These are phyloP conservation scores for Candida ascalaphidarum DNA, from an alignment of 805 yeast species.

Conservation along the genomic window DNA sequence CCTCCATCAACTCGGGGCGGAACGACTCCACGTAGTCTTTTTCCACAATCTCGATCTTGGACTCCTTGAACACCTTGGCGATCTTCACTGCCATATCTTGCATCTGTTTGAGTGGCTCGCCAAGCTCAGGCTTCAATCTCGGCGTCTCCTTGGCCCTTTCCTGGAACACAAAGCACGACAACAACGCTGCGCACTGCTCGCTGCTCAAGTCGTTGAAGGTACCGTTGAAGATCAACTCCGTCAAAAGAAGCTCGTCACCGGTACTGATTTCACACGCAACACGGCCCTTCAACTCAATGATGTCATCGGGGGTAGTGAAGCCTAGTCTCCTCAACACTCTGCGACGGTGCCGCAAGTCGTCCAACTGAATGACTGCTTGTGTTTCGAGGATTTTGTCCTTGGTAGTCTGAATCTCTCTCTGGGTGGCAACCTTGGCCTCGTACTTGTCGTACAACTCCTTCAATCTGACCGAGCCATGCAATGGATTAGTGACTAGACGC, in stretches of 20 bases:
- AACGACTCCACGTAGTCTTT: slow-evolving; percentile 89
- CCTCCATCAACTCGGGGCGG: slow-evolving; percentile 93
- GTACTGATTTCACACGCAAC: slow-evolving; percentile 95
- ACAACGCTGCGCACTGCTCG: slow-evolving; percentile 84
- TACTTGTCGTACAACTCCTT: slow-evolving; percentile 58
- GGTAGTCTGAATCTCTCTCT: slow-evolving; percentile 47
- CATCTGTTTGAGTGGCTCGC: slow-evolving; percentile 85
- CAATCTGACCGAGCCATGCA: slow-evolving; percentile 53
- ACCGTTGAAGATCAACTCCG: slow-evolving; percentile 94
- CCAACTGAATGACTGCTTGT: slow-evolving; percentile 86
- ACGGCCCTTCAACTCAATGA: slow-evolving; percentile 93
- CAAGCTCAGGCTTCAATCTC: slow-evolving; percentile 75
- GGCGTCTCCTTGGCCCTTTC: slow-evolving; percentile 89
- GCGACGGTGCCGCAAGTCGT: slow-evolving; percentile 87
- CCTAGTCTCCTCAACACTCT: slow-evolving; percentile 89
- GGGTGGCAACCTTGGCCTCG: slow-evolving; percentile 53
- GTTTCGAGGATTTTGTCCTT: slow-evolving; percentile 70
- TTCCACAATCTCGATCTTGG: slow-evolving; percentile 83
- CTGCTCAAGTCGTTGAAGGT: slow-evolving; percentile 81
- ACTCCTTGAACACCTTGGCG: slow-evolving; percentile 83
- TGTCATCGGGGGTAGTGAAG: slow-evolving; percentile 77
- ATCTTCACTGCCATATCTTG: slow-evolving; percentile 87
- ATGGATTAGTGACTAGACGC: slow-evolving; percentile 62
- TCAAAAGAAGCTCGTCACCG: slow-evolving; percentile 77
- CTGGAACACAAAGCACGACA: slow-evolving; percentile 95